phyloP scores from a whole-genome alignment of 2,329 filamentous ascomycete genomes.

The Aspergillus ibericus region DNA sequence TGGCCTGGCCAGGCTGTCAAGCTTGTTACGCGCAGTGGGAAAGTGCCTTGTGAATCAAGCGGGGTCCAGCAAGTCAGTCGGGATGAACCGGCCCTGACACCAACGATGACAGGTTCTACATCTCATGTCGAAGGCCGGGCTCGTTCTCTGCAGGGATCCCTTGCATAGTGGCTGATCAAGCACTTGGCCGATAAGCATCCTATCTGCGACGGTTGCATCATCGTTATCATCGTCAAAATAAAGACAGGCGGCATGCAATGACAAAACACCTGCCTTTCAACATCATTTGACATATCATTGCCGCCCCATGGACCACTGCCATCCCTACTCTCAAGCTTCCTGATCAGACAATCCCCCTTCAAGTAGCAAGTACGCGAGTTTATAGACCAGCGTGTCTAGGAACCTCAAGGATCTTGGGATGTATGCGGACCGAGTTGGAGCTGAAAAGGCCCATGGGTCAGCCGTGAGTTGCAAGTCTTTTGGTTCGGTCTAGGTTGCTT shows the following conservation, averaged over 20 bases:
- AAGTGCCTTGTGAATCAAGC: not conserved
- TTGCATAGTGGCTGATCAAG: not conserved
- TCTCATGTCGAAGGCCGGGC: not conserved
- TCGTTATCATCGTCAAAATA: no score
- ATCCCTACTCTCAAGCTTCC: not conserved
- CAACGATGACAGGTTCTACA: not conserved
- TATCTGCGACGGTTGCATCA: not conserved
- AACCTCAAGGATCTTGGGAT: no score
- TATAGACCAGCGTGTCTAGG: not conserved
- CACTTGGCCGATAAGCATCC: not conserved
- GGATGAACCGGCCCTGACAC: not conserved
- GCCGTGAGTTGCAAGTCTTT: not conserved
- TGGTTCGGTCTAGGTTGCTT: not conserved
- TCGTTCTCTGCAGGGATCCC: not conserved
- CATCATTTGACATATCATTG: not conserved
- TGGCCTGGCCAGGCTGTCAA: not conserved
- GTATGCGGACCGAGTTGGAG: not conserved
- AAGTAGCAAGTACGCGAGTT: not conserved
- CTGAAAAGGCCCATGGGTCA: not conserved
- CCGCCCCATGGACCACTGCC: not conserved
- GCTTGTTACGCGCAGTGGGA: not conserved
- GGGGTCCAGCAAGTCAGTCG: not conserved
- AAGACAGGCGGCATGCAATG: not conserved
- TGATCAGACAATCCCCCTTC: not conserved
- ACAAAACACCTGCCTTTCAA: not conserved